Conservation (phyloP, 2,329 filamentous ascomycete species). For the Apiospora phragmitis region DNA sequence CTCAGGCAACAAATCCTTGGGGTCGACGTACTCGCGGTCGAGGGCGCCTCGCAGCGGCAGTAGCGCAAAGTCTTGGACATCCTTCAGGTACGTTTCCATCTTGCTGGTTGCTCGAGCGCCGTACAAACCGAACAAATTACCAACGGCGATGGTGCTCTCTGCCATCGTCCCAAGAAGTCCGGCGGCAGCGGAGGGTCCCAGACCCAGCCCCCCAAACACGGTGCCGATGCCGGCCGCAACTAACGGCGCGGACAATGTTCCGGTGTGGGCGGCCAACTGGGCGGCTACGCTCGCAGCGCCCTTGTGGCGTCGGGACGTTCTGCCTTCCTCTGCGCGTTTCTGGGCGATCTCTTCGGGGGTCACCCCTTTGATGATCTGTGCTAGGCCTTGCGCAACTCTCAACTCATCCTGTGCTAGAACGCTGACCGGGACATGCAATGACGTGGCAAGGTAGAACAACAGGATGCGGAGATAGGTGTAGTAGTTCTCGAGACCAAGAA, state of each 20-base stretch:
- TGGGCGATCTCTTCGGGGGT: constrained; percentile 65
- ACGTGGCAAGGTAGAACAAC: constrained; percentile 69
- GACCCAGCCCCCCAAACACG: constrained; percentile 73
- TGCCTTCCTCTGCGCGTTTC: constrained; percentile 64
- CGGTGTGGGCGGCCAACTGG: constrained; percentile 56
- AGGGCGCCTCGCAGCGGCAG: constrained; percentile 65
- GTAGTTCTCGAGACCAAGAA: constrained; percentile 78
- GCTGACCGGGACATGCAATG: constrained; percentile 66
- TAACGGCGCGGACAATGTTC: constrained; percentile 74
- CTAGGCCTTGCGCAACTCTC: constrained; percentile 71
- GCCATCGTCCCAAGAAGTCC: constrained; percentile 78
- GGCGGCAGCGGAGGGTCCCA: constrained; percentile 73
- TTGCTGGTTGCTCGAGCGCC: constrained; percentile 79
- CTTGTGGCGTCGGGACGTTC: constrained; percentile 68
- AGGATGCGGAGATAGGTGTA: constrained; percentile 71
- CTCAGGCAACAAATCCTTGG: constrained; percentile 51
- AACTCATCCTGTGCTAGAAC: constrained; percentile 71
- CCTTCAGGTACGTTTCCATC: constrained; percentile 82
- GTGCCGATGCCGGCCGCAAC: constrained; percentile 78
- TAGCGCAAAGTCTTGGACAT: constrained; percentile 88
- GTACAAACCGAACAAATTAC: constrained; percentile 89
- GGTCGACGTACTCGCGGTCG: constrained; percentile 45
- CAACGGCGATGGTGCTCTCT: constrained; percentile 77
- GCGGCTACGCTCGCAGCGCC: constrained; percentile 45
- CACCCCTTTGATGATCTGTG: constrained; percentile 73